Base-by-base conservation (phyloP, 768 basidiomycete species). In the Dioszegia hungarica region DNA sequence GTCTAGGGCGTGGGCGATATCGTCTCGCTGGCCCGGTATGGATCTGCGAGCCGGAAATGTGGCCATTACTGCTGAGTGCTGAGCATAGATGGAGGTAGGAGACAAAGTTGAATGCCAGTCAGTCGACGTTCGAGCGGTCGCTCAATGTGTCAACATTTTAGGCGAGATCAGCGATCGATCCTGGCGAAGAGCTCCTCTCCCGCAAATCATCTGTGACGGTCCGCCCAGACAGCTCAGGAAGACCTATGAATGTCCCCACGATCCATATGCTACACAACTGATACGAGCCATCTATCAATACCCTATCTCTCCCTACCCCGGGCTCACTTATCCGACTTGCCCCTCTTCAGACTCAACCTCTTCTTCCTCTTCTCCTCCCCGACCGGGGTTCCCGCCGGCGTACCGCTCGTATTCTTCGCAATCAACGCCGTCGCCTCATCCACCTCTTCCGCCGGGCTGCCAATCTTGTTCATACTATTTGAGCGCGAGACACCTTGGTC, bases 401-500 rank as follows among this genome's bases (percentile, higher is more conserved):
- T 24, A 17, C 47, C 47, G 6, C 12, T 46, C 24, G 47, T 29
- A 44, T 44, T 43, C n/a, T 45, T 44, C 28, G n/a, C 28, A 17
- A 51, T 31, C 34, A 43, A 34, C 19, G 49, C 48, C 10, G 56
- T 43, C 14, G 48, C 46, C 46, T 47, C 58, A 19, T 49, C 49
- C 20, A 39, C 40, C 41, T 40, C 40, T 31, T 31, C 49, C 3
- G 24, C 33, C 29, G 46, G 31, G 33, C 56, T 36, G 9, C 33
- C 22, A 34, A 27, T 22, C 9, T 22, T 27, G 19, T 46, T 50
- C 17, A 27, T 27, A 17, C 54, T 60, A 24, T 38, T 50, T 27
- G 55, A 54, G 5, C 63, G 20, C 17, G 34, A 34, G 24, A 57
- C 62, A 20, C 63, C 63, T 50, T 74, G 72, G 54, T 74, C 72